These are phyloP conservation scores for Rubia peregrina DNA, from an alignment of 305 asterid species.

Conservation along the genomic window DNA sequence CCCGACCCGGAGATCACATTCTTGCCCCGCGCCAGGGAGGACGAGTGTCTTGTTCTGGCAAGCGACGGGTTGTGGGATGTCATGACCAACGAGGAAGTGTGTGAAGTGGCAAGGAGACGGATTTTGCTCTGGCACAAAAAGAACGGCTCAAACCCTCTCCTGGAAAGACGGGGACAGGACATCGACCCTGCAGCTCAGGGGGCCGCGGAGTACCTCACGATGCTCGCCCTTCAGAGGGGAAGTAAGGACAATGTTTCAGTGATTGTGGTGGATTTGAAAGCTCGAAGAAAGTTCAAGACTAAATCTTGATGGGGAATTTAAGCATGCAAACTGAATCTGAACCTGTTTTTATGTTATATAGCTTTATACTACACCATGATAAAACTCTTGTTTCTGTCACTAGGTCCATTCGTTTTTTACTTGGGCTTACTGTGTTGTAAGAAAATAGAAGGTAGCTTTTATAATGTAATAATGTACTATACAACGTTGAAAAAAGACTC, in stretches of 20 bases:
- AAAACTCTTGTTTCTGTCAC: constrained; percentile 27
- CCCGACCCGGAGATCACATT: constrained; percentile 65
- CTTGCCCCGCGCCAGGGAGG: constrained; percentile 62
- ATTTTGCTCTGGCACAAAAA: constrained; percentile 70
- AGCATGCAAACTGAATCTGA: not conserved
- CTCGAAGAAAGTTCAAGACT: constrained; percentile 59
- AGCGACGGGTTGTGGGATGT: constrained; percentile 87
- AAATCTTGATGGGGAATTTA: constrained; percentile 36
- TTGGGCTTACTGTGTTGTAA: constrained; percentile 39
- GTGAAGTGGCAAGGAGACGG: constrained; percentile 58
- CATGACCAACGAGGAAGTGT: constrained; percentile 62
- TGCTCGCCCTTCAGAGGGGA: constrained; percentile 66
- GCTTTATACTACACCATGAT: constrained; percentile 7
- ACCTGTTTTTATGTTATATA: constrained; percentile 24
- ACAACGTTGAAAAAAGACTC: constrained; percentile 18
- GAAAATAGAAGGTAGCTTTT: constrained; percentile 30
- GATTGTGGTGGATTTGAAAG: constrained; percentile 67
- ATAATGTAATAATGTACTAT: constrained; percentile 22
- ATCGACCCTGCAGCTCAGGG: constrained; percentile 80
- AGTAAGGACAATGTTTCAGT: constrained; percentile 77
- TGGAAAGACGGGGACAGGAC: constrained; percentile 41
- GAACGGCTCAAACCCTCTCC: constrained; percentile 35
- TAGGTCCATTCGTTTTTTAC: constrained; percentile 52
- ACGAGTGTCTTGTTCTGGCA: constrained; percentile 68
- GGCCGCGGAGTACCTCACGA: constrained; percentile 68